Percentiles rank a stretch among this genome's conserved stretches.
Conservation (phyloP, 352 stramenopile species). For the Globisporangium spiculum region DNA sequence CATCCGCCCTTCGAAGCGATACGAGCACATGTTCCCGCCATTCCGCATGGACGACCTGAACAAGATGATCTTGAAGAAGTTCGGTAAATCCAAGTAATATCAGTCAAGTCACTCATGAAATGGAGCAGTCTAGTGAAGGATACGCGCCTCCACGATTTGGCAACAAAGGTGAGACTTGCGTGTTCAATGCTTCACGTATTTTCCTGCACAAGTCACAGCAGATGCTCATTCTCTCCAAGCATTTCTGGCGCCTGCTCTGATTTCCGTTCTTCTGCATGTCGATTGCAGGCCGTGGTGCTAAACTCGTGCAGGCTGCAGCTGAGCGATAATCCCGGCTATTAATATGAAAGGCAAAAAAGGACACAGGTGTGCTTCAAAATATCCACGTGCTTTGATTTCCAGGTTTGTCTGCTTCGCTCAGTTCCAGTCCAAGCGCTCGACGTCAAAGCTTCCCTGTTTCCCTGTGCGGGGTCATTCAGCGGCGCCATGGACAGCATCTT, state of each 20-base stretch:
- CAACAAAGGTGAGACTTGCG: background rate
- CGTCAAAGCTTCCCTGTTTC: background rate
- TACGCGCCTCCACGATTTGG: background rate
- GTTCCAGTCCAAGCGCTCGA: background rate
- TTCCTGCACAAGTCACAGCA: background rate
- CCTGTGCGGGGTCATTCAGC: background rate
- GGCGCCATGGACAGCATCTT: slow-evolving; percentile 41
- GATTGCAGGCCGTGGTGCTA: background rate
- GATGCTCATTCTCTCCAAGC: too few relatives aligned
- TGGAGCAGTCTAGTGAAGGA: background rate
- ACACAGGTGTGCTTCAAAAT: background rate
- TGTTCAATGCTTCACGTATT: background rate
- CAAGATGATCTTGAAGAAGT: slow-evolving; percentile 28
- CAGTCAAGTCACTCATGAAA: background rate
- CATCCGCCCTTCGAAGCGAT: slow-evolving; percentile 34
- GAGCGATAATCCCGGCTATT: background rate
- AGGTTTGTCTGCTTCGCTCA: background rate
- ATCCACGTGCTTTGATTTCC: background rate
- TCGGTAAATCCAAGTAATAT: slow-evolving; percentile 11
- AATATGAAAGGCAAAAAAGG: background rate
- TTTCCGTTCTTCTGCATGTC: background rate
- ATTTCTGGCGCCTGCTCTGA: background rate
- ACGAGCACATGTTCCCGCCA: slow-evolving; percentile 40
- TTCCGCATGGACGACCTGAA: slow-evolving; percentile 40
- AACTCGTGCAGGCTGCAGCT: background rate